phyloP scores from a whole-genome alignment of 768 basidiomycete genomes.

The Rhodotorula diobovata region DNA sequence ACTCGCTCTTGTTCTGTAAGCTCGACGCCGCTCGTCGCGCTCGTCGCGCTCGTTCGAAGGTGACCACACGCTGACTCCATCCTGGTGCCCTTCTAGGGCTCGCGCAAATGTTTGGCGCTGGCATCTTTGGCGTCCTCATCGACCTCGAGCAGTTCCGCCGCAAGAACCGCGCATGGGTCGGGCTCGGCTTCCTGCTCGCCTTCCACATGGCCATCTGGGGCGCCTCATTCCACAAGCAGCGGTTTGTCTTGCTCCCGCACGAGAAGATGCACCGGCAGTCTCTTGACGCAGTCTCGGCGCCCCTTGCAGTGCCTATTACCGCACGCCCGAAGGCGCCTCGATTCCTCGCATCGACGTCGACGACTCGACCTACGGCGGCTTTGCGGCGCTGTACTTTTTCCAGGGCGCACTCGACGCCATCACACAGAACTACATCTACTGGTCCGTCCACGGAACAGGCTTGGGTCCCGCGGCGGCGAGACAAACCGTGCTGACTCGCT shows the following conservation, averaged over 20 bases:
- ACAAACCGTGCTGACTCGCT: no score
- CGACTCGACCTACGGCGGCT: conserved; percentile 56
- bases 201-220: conserved; percentile 70
- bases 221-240: conserved; percentile 62
- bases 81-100: conserved; percentile 52
- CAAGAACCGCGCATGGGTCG: conserved; percentile 8
- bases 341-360: conserved; percentile 58
- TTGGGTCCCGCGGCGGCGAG: no score
- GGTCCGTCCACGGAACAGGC: neutral
- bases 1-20: conserved; percentile 62
- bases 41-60: neutral
- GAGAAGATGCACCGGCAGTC: no score
- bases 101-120: conserved; percentile 63
- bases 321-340: conserved; percentile 55
- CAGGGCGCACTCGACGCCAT: conserved; percentile 72
- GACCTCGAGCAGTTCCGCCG: conserved; percentile 23
- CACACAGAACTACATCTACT: conserved; percentile 61
- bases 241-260: conserved; percentile 52
- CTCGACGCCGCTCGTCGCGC: neutral
- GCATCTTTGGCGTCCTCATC: conserved; percentile 17
- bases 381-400: conserved; percentile 55
- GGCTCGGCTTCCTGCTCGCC: conserved; percentile 51
- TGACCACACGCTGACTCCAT: neutral
- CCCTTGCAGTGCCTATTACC: conserved; percentile 55
- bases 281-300: no score